Evolutionary conservation across 768 basidiomycete species (phyloP).

Genomic region (Coprinellus micaceus): DNA sequence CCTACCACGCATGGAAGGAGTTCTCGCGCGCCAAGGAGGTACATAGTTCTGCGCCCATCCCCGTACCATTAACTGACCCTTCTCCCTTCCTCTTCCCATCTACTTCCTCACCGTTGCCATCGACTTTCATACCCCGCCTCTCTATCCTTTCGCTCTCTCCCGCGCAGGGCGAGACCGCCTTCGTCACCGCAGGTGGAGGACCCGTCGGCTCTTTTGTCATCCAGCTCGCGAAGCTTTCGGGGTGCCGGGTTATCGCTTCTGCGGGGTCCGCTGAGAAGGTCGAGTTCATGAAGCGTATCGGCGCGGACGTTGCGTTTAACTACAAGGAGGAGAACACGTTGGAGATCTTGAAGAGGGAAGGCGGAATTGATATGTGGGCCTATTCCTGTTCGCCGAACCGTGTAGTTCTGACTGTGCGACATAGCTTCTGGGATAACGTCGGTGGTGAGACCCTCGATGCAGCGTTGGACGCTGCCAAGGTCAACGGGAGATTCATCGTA

Average conservation of each 20-base stretch:
- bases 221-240: constrained; percentile 3
- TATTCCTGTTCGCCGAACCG: background rate
- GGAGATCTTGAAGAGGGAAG: constrained; percentile 45
- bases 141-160: background rate
- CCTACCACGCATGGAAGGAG: constrained; percentile 27
- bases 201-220: constrained; percentile 25
- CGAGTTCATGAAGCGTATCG: constrained; percentile 32
- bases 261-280: background rate
- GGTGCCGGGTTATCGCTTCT: background rate
- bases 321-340: constrained; percentile 50
- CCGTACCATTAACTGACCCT: background rate
- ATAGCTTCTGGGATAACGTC: constrained; percentile 35
- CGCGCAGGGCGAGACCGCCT: constrained; percentile 20
- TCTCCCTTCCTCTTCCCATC: too few species aligned
- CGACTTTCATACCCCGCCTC: too few species aligned
- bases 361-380: constrained; percentile 49
- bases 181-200: constrained; percentile 26
- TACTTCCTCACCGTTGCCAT: too few species aligned
- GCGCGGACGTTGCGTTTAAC: constrained; percentile 60
- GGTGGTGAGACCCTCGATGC: constrained; percentile 42
- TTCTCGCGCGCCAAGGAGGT: constrained; percentile 29
- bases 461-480: constrained; percentile 33
- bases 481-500: constrained; percentile 41
- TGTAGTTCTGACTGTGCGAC: background rate
- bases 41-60: constrained; percentile 3